A percentile compares a stretch with the other conserved stretches of the same genome.
Conservation (phyloP, 2,329 filamentous ascomycete genomes). For the Diaporthe destruens region DNA sequence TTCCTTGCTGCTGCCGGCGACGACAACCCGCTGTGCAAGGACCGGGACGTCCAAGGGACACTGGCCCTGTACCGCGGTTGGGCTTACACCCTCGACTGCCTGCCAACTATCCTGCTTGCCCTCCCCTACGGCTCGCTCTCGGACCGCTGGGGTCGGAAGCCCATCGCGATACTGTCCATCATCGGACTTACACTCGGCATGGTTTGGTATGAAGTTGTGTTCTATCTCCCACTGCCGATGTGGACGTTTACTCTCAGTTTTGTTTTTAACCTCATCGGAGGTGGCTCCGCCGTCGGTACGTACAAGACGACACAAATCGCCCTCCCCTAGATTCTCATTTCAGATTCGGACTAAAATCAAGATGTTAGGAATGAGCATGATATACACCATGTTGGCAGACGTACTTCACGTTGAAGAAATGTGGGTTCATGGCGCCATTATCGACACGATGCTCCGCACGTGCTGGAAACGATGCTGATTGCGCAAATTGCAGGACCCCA, state of each 20-base stretch:
- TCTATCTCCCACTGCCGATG: slow-evolving; percentile 50
- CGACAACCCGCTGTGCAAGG: slow-evolving; percentile 63
- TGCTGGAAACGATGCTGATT: slow-evolving; percentile 18
- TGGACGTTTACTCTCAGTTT: slow-evolving; percentile 56
- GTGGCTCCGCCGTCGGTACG: slow-evolving; percentile 53
- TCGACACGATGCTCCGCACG: too few relatives aligned
- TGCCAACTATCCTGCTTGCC: slow-evolving; percentile 60
- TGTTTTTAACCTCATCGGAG: slow-evolving; percentile 57
- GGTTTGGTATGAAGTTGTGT: slow-evolving; percentile 45
- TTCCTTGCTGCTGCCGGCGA: slow-evolving; percentile 45
- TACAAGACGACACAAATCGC: too few relatives aligned
- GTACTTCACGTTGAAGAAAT: slow-evolving; percentile 52
- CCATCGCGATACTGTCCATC: slow-evolving; percentile 59
- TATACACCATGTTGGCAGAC: slow-evolving; percentile 61
- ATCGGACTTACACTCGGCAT: slow-evolving; percentile 43
- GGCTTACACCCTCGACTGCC: slow-evolving; percentile 57
- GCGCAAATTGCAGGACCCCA: slow-evolving; percentile 49
- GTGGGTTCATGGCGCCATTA: slow-evolving; percentile 6
- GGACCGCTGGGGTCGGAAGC: slow-evolving; percentile 60
- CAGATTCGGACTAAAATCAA: too few relatives aligned
- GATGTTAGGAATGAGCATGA: slow-evolving; percentile 52
- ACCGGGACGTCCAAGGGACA: slow-evolving; percentile 60
- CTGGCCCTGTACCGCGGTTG: slow-evolving; percentile 66
- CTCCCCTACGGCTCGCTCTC: slow-evolving; percentile 61
- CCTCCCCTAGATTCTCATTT: too few relatives aligned